Evolutionary conservation across 805 yeast species (phyloP).

Genomic region (Lipomyces yamanashiensis): DNA sequence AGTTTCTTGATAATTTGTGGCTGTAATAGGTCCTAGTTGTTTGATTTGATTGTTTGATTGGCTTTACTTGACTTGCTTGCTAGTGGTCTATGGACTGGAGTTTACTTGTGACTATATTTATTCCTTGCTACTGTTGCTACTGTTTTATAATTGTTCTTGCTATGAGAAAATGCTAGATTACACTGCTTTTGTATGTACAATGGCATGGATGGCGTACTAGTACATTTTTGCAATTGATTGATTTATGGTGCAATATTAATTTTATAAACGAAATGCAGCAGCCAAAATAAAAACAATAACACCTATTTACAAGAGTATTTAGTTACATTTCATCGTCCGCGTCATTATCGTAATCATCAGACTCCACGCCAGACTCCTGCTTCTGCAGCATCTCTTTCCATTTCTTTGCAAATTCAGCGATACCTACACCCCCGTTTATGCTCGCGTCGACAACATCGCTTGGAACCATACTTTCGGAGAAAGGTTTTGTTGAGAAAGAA

Average conservation of each 20-base stretch:
- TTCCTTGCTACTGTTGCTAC: background rate
- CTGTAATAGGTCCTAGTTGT: no score
- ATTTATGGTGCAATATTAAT: background rate
- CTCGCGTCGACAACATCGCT: constrained; percentile 87
- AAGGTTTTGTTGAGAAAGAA: constrained; percentile 78
- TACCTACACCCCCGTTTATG: constrained; percentile 61
- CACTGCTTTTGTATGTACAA: no score
- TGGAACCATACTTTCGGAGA: constrained; percentile 91
- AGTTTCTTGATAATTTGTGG: background rate
- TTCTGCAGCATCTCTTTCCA: constrained; percentile 54
- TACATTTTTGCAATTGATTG: background rate
- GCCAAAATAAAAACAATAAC: background rate
- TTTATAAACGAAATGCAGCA: background rate
- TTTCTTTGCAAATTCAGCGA: constrained; percentile 68
- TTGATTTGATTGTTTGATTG: no score
- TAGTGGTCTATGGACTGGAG: background rate
- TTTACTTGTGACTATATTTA: background rate
- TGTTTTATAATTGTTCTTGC: background rate
- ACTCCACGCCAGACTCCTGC: background rate
- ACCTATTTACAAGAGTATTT: background rate
- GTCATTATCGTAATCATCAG: constrained; percentile 1
- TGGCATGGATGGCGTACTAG: background rate
- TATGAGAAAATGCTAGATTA: background rate
- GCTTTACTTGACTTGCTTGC: no score
- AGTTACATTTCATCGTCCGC: constrained; percentile 9